Percentiles rank a stretch among this genome's conserved stretches.
These are phyloP conservation scores for Chromosphaera perkinsii DNA, from an alignment of 208 protist genomes.

Conservation along the genomic window DNA sequence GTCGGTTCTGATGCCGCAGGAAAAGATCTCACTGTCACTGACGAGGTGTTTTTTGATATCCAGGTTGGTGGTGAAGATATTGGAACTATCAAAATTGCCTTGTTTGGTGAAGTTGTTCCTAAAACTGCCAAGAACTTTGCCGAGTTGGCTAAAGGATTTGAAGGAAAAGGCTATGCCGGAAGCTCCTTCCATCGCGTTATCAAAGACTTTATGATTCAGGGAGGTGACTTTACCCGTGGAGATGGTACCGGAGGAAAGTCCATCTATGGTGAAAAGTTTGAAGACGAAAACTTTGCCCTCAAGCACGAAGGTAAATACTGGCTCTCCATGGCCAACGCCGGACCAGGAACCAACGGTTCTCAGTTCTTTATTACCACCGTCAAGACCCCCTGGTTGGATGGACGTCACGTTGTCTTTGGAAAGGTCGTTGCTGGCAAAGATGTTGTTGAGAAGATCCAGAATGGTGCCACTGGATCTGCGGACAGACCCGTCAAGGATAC, in stretches of 20 bases:
- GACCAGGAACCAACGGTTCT: constrained; percentile 66
- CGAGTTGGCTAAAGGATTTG: constrained; percentile 23
- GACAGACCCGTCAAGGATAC: constrained; percentile 8
- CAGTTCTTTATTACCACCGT: constrained; percentile 69
- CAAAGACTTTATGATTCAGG: constrained; percentile 44
- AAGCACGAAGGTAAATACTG: constrained; percentile 42
- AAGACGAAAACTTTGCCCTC: constrained; percentile 58
- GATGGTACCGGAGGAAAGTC: constrained; percentile 71
- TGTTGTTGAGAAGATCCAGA: constrained; percentile 22
- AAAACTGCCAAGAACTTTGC: constrained; percentile 46
- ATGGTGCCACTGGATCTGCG: not conserved
- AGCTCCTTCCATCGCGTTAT: constrained; percentile 38
- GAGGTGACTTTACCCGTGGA: constrained; percentile 35
- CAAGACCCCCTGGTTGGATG: constrained; percentile 65
- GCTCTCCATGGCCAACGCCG: constrained; percentile 73
- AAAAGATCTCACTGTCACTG: constrained; percentile 8
- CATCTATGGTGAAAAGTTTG: constrained; percentile 68
- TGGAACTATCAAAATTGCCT: constrained; percentile 2
- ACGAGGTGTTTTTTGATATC: constrained; percentile 10
- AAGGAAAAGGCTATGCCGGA: constrained; percentile 34
- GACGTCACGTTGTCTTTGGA: constrained; percentile 78
- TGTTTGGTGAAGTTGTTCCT: constrained; percentile 12
- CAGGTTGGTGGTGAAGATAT: constrained; percentile 6
- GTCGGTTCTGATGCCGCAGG: not conserved
- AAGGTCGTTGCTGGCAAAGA: constrained; percentile 27